Percentiles rank a stretch among this genome's conserved stretches.
Conservation (phyloP, 768 basidiomycete genomes). For the Boletus eberwhitei region DNA sequence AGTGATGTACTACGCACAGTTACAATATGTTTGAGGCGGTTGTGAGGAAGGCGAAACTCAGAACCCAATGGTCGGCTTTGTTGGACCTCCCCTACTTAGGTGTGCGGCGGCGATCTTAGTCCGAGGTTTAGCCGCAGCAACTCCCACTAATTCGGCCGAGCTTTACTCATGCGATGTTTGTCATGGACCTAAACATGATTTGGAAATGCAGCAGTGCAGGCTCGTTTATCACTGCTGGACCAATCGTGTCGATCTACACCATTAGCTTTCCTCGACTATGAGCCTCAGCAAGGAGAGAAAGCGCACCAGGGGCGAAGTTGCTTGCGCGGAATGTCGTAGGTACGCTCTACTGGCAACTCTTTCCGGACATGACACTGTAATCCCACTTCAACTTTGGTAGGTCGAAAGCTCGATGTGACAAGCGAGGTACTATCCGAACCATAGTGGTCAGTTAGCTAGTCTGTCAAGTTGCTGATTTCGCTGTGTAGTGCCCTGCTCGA, state of each 20-base stretch:
- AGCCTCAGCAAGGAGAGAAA: conserved; percentile 20
- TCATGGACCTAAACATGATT: too few relatives aligned
- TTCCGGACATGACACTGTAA: not conserved
- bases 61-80: too few relatives aligned
- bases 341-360: conserved; percentile 2
- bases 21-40: too few relatives aligned
- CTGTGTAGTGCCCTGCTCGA: conserved; percentile 31
- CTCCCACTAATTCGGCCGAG: too few relatives aligned
- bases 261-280: conserved; percentile 5
- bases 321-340: conserved; percentile 33
- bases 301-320: conserved; percentile 27
- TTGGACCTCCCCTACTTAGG: too few relatives aligned
- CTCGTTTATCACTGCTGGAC: not conserved
- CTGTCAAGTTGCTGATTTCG: not conserved
- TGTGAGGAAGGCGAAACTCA: too few relatives aligned
- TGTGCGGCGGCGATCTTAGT: too few relatives aligned
- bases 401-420: conserved; percentile 29
- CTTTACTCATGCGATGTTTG: too few relatives aligned
- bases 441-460: not conserved
- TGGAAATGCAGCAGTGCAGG: too few relatives aligned
- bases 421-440: conserved; percentile 11
- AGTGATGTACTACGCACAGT: too few relatives aligned
- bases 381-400: conserved; percentile 6
- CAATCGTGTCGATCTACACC: not conserved
- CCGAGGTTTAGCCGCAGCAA: too few relatives aligned